These are phyloP conservation scores for Pyricularia pennisetigena DNA, from an alignment of 2,329 filamentous ascomycete genomes.

Conservation along the genomic window DNA sequence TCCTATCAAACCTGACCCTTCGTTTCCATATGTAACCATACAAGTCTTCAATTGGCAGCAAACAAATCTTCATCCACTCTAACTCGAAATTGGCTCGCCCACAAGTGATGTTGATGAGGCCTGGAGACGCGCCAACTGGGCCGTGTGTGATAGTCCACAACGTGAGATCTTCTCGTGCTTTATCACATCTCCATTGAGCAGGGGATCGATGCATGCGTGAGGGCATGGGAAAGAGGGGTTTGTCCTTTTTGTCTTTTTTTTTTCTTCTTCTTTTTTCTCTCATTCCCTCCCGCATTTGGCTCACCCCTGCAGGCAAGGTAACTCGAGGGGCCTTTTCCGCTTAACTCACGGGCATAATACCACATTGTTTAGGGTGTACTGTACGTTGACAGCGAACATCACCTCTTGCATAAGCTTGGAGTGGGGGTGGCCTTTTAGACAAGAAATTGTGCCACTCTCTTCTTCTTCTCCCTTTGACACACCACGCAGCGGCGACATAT, in stretches of 20 bases:
- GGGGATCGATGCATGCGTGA: background rate
- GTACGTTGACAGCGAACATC: background rate
- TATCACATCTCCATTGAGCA: background rate
- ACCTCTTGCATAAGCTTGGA: background rate
- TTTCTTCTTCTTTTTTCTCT: background rate
- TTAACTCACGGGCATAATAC: background rate
- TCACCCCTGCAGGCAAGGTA: background rate
- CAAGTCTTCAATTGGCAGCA: background rate
- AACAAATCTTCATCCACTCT: background rate
- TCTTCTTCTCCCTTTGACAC: background rate
- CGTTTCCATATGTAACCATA: background rate
- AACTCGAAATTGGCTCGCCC: background rate
- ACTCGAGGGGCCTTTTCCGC: background rate
- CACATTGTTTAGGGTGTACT: background rate
- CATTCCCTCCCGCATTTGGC: background rate
- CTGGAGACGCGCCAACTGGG: background rate
- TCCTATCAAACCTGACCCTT: background rate
- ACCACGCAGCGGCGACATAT: background rate
- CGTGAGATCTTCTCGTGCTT: background rate
- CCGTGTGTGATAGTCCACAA: background rate
- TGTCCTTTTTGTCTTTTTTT: background rate
- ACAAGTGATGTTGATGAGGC: no score
- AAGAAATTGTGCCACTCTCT: background rate
- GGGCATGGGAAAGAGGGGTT: background rate
- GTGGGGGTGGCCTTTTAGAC: background rate